These are phyloP conservation scores for Fusarium transvaalense DNA, from an alignment of 2,329 filamentous ascomycete species.

Conservation along the genomic window DNA sequence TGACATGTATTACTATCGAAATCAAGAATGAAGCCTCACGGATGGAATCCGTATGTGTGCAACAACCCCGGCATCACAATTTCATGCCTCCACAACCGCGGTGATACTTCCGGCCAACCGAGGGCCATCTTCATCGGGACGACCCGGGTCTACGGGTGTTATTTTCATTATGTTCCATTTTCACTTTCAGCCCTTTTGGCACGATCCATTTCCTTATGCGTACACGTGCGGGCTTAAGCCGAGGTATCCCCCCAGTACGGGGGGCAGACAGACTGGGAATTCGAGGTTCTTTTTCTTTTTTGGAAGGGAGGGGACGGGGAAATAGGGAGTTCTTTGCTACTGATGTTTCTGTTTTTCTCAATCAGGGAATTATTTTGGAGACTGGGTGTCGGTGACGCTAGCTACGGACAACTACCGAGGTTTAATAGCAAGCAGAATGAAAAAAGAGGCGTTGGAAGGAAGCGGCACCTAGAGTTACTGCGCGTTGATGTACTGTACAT, in stretches of 20 bases:
- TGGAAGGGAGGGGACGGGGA: conserved; percentile 10
- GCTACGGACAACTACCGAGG: conserved; percentile 43
- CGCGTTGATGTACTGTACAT: conserved; percentile 39
- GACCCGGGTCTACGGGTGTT: conserved; percentile 39
- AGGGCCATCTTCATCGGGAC: conserved; percentile 41
- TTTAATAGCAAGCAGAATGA: conserved; percentile 30
- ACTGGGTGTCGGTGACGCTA: conserved; percentile 32
- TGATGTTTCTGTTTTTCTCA: conserved; percentile 15
- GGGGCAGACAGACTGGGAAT: conserved; percentile 1
- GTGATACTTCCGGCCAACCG: conserved; percentile 45
- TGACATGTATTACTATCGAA: conserved; percentile 33
- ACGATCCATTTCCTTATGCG: conserved; percentile 16
- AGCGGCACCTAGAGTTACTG: conserved; percentile 33
- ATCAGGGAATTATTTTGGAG: conserved; percentile 29
- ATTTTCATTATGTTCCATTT: conserved; percentile 8
- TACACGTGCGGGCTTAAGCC: conserved; percentile 38
- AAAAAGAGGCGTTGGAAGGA: conserved; percentile 45
- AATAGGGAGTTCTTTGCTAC: conserved; percentile 25
- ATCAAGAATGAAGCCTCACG: conserved; percentile 18
- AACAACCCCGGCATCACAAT: conserved; percentile 22
- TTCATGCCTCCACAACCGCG: conserved; percentile 28
- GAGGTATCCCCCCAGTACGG: conserved; percentile 32
- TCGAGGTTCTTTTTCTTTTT: conserved; percentile 14
- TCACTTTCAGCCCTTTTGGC: conserved; percentile 1
- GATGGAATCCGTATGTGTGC: conserved; percentile 30